Conservation (phyloP, 2,329 filamentous ascomycete genomes). For the Cyphellophora europaea region DNA sequence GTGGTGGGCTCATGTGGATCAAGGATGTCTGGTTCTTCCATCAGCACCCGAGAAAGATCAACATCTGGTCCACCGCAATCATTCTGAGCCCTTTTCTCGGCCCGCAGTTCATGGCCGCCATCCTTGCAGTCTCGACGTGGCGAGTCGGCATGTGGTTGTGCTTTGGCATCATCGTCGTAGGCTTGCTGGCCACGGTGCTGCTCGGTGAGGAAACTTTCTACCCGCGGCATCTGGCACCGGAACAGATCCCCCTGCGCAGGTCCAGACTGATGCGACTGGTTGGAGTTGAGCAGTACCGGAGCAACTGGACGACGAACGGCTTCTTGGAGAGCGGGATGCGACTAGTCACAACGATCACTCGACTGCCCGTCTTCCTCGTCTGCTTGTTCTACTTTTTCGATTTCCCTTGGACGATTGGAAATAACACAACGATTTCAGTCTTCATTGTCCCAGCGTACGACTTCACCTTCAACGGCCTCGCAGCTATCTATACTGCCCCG, state of each 20-base stretch:
- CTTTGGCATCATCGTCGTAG: slow-evolving; percentile 18
- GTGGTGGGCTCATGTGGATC: slow-evolving; percentile 40
- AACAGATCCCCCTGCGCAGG: slow-evolving; percentile 12
- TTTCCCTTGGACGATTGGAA: slow-evolving; percentile 41
- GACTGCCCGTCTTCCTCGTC: slow-evolving; percentile 22
- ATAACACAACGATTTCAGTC: slow-evolving; percentile 45
- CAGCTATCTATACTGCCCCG: slow-evolving; percentile 46
- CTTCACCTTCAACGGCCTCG: slow-evolving; percentile 39
- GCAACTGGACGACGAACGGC: slow-evolving; percentile 26
- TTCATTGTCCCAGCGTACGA: slow-evolving; percentile 40
- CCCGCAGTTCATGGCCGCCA: slow-evolving; percentile 38
- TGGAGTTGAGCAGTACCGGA: slow-evolving; percentile 21
- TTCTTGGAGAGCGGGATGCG: slow-evolving; percentile 32
- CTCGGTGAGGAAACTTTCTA: slow-evolving; percentile 23
- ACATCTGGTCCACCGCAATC: slow-evolving; percentile 29
- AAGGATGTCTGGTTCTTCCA: slow-evolving; percentile 55
- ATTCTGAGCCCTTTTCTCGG: slow-evolving; percentile 31
- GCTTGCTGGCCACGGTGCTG: slow-evolving; percentile 17
- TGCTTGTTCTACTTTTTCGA: slow-evolving; percentile 25
- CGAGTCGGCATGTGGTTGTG: slow-evolving; percentile 23
- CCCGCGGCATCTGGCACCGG: slow-evolving; percentile 17
- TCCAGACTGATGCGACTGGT: slow-evolving; percentile 20
- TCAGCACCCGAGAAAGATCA: slow-evolving; percentile 33
- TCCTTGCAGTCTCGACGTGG: slow-evolving; percentile 33
- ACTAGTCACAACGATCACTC: slow-evolving; percentile 27